Conservation (phyloP, 495 filamentous ascomycete genomes). For the Penicillium diatomitis region DNA sequence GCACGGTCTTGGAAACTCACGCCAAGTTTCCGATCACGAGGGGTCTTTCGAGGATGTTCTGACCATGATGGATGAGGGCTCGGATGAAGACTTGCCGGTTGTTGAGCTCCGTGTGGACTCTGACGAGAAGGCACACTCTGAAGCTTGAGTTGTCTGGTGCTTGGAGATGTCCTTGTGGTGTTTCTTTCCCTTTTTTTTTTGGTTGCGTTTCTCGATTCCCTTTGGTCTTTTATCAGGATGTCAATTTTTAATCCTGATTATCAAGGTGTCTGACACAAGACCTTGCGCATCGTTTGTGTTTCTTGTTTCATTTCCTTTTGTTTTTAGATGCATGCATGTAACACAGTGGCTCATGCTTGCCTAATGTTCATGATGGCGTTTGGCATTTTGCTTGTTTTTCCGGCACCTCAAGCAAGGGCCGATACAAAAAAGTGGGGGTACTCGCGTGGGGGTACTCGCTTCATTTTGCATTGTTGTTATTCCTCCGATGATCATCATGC, state of each 20-base stretch:
- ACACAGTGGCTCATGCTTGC: not conserved
- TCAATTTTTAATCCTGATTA: too few relatives aligned
- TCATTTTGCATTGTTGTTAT: too few relatives aligned
- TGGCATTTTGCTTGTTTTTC: slow-evolving; percentile 3
- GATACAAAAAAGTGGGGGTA: slow-evolving; percentile 2
- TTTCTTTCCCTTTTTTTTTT: not conserved
- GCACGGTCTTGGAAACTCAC: slow-evolving; percentile 20
- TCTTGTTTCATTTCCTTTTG: not conserved
- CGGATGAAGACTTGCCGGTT: slow-evolving; percentile 37
- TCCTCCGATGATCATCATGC: too few relatives aligned
- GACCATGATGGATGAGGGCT: slow-evolving; percentile 23
- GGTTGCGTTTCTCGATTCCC: too few relatives aligned
- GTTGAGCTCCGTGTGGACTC: slow-evolving; percentile 37
- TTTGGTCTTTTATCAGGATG: too few relatives aligned
- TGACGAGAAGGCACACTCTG: slow-evolving; percentile 25
- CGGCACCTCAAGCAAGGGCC: not conserved
- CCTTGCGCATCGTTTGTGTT: not conserved
- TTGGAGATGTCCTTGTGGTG: not conserved
- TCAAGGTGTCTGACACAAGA: too few relatives aligned
- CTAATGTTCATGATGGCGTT: slow-evolving; percentile 1
- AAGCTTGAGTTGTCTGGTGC: slow-evolving; percentile 5
- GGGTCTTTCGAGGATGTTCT: slow-evolving; percentile 29
- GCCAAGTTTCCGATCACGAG: slow-evolving; percentile 15
- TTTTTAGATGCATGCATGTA: not conserved
- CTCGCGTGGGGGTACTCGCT: too few relatives aligned